Percentiles rank a stretch among this genome's conserved stretches.
Evolutionary conservation across 2,329 filamentous ascomycete species (phyloP).

Genomic region (Aureobasidium uvarum): DNA sequence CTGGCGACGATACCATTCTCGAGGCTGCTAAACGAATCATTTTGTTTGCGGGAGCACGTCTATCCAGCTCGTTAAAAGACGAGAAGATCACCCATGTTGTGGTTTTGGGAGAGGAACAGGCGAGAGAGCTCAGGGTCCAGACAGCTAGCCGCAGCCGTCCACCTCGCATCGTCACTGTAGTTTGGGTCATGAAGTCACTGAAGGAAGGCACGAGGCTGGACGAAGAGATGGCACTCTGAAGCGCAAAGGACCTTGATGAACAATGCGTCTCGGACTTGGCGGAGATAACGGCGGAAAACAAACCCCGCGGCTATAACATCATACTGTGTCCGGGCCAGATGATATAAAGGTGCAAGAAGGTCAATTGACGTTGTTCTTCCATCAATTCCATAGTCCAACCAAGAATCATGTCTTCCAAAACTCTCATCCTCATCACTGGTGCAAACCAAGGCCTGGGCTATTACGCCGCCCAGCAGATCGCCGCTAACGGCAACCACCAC

Average conservation of each 20-base stretch:
- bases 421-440: constrained; percentile 42
- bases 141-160: constrained; percentile 38
- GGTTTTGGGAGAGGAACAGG: constrained; percentile 51
- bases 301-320: not conserved
- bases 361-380: not conserved
- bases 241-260: not conserved
- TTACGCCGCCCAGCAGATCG: constrained; percentile 44
- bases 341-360: not conserved
- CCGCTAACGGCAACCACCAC: constrained; percentile 42
- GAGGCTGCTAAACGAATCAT: constrained; percentile 54
- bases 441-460: constrained; percentile 49
- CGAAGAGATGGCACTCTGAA: constrained; percentile 56
- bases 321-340: not conserved
- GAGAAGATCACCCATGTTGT: constrained; percentile 69
- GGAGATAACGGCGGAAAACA: constrained; percentile 5
- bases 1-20: constrained; percentile 36
- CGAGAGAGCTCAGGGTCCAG: constrained; percentile 44
- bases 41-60: constrained; percentile 65
- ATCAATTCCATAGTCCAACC: not conserved
- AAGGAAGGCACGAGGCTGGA: constrained; percentile 72
- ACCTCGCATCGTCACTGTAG: constrained; percentile 65
- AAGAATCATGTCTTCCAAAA: constrained; percentile 10
- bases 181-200: constrained; percentile 83
- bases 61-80: constrained; percentile 54
- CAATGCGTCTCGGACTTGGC: not conserved